Base-by-base conservation (phyloP, 306 rosid genomes). In the Vicia faba region DNA sequence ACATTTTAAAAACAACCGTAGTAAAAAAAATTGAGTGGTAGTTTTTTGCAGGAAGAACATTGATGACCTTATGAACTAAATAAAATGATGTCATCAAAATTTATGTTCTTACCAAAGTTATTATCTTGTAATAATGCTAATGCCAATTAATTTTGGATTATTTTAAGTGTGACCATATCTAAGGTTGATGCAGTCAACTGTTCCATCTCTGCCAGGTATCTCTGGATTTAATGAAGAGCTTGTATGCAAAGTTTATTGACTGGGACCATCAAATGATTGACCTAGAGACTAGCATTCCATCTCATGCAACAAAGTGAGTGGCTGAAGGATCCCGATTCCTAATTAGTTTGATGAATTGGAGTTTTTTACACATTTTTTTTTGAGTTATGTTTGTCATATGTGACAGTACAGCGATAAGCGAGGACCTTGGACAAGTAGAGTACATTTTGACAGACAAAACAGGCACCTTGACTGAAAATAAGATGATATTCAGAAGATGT, bases 321-420 rank as follows among this genome's bases (percentile, higher is more conserved):
- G 65, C 64, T 46, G 75, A 35, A 51, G 55, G 70, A 60, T 45
- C 67, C 19, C 53, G 62, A 40, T 65, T 56, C 54, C 65, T 59
- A 53, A 68, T 8, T 71, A 20, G 70, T 71, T 68, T 69, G 58
- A 15, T 54, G 59, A 46, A 50, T 43, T 51, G 25, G 41, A 69
- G 38, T 66, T 63, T 61, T 61, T 12, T 20, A 70, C 79, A 15
- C 57, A 48, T n/a, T 51, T 26, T 33, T 66, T 66, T 64, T 69
- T 87, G 67, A 80, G 77, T 75, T 68, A 75, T 80, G 57, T 66
- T 72, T 86, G 84, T 78, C 74, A 45, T 80, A 73, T 88, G 86
- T 88, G 96, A 87, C 99, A 93, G 99, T 80, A 93, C 99, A 86
- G 96, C 99, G 70, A 93, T 93, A 77, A 93, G 99, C 10, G 99